A percentile compares a stretch with the other conserved stretches of the same genome.
Evolutionary conservation across 192 early-diverging fungal species (phyloP).

Genomic region (Dissophora globulifera): DNA sequence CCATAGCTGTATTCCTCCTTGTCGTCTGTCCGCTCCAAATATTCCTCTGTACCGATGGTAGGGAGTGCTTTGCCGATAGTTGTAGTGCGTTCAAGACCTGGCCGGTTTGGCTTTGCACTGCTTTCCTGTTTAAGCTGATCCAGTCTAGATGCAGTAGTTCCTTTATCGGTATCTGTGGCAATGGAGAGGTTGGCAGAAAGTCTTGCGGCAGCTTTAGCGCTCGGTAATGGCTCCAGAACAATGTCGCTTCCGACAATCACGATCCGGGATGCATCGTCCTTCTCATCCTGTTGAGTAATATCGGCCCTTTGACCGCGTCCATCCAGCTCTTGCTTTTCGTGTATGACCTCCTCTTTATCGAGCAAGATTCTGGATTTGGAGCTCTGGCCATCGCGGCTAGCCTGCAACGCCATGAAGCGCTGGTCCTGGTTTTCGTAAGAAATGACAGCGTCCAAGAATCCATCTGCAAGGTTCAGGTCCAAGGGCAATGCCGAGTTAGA

Average conservation of each 20-base stretch:
- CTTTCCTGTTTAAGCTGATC: no score
- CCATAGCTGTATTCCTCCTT: constrained; percentile 47
- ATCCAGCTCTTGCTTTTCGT: constrained; percentile 15
- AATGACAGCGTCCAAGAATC: constrained; percentile 37
- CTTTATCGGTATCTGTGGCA: not conserved
- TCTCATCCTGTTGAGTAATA: no score
- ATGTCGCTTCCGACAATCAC: constrained; percentile 53
- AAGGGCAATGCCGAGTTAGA: not conserved
- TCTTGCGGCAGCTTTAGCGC: constrained; percentile 29
- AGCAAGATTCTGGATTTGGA: not conserved
- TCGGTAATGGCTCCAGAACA: constrained; percentile 49
- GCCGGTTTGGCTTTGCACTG: not conserved
- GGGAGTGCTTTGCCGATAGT: constrained; percentile 24
- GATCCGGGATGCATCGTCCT: not conserved
- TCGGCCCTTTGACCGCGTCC: no score
- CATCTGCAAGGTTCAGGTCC: constrained; percentile 33
- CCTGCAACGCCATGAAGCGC: constrained; percentile 19
- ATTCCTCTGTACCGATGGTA: constrained; percentile 46
- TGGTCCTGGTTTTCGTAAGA: constrained; percentile 33
- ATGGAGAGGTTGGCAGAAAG: not conserved
- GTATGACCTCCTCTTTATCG: constrained; percentile 15
- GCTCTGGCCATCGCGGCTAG: not conserved
- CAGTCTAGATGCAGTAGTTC: no score
- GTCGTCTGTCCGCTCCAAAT: constrained; percentile 46
- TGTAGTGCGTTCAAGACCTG: not conserved